Evolutionary conservation across 768 basidiomycete species (phyloP).

Genomic region (Lentinula lateritia): DNA sequence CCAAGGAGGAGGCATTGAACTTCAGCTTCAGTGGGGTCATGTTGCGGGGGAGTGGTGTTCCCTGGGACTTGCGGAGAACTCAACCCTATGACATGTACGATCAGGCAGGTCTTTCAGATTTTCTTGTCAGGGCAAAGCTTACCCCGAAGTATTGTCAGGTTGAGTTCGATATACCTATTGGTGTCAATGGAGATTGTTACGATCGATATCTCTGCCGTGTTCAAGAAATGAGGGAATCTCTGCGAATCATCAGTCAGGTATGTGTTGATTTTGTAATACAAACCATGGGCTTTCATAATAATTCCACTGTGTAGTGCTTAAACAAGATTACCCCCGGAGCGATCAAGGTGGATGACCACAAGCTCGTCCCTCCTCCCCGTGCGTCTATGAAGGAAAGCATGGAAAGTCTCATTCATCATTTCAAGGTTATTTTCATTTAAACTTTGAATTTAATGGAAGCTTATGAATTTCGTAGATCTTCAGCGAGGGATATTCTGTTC

Average conservation of each 20-base stretch:
- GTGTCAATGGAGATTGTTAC: slow-evolving; percentile 96
- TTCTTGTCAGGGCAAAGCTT: background rate
- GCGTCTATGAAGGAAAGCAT: slow-evolving; percentile 99
- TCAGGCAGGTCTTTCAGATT: slow-evolving; percentile 44
- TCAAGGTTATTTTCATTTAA: slow-evolving; percentile 56
- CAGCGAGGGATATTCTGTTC: slow-evolving; percentile 95
- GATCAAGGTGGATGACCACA: slow-evolving; percentile 95
- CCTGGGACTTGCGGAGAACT: slow-evolving; percentile 93
- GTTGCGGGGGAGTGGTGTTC: slow-evolving; percentile 88
- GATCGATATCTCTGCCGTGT: slow-evolving; percentile 97
- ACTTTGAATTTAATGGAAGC: background rate
- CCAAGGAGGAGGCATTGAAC: slow-evolving; percentile 86
- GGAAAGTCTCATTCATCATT: slow-evolving; percentile 97
- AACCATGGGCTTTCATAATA: background rate
- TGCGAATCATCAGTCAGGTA: slow-evolving; percentile 81
- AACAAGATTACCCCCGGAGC: slow-evolving; percentile 96
- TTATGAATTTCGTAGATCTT: slow-evolving; percentile 54
- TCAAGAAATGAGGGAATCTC: slow-evolving; percentile 94
- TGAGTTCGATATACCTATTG: slow-evolving; percentile 96
- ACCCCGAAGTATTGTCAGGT: slow-evolving; percentile 41
- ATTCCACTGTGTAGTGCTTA: slow-evolving; percentile 55
- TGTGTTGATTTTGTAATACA: slow-evolving; percentile 4
- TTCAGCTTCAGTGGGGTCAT: slow-evolving; percentile 97
- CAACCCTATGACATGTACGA: slow-evolving; percentile 96
- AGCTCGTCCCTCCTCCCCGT: slow-evolving; percentile 92